Percentiles rank a stretch among this genome's conserved stretches.
Evolutionary conservation across 75 land plant species (phyloP).

Genomic region (Pinus taeda): DNA sequence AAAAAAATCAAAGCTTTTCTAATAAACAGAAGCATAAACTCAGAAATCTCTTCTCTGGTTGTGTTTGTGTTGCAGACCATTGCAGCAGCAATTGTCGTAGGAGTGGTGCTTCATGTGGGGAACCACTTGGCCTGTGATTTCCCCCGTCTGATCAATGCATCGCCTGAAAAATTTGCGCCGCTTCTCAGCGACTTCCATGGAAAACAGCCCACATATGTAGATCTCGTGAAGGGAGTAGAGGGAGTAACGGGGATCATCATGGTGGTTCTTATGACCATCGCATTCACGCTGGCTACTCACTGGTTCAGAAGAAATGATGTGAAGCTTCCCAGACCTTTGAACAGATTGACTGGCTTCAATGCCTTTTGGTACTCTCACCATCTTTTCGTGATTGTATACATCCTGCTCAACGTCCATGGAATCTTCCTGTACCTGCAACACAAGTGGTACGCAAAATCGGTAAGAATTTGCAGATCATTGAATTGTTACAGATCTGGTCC

Average conservation of each 20-base stretch:
- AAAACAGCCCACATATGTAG: slow-evolving; percentile 42
- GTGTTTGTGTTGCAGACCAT: slow-evolving; percentile 48
- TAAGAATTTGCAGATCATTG: slow-evolving; percentile 9
- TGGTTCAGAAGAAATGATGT: slow-evolving; percentile 67
- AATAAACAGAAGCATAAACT: too few relatives aligned
- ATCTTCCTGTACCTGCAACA: slow-evolving; percentile 52
- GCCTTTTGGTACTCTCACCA: slow-evolving; percentile 94
- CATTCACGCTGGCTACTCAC: slow-evolving; percentile 62
- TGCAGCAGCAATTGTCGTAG: slow-evolving; percentile 77
- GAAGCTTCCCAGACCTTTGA: slow-evolving; percentile 80
- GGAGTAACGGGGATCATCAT: slow-evolving; percentile 73
- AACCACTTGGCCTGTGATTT: slow-evolving; percentile 78
- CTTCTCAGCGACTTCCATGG: slow-evolving; percentile 21
- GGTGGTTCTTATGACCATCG: slow-evolving; percentile 62
- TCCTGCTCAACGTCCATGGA: slow-evolving; percentile 65
- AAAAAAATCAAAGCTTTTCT: too few relatives aligned
- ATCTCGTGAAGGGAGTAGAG: slow-evolving; percentile 40
- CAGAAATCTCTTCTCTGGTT: too few relatives aligned
- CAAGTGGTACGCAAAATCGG: slow-evolving; percentile 62
- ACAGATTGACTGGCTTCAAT: slow-evolving; percentile 78
- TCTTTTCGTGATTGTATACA: slow-evolving; percentile 63
- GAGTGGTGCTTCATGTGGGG: slow-evolving; percentile 62
- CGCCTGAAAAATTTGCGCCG: slow-evolving; percentile 13
- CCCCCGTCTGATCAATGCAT: slow-evolving; percentile 32
- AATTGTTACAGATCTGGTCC: not conserved